phyloP scores from a whole-genome alignment of 2,329 filamentous ascomycete genomes.

The Cercospora sesami region DNA sequence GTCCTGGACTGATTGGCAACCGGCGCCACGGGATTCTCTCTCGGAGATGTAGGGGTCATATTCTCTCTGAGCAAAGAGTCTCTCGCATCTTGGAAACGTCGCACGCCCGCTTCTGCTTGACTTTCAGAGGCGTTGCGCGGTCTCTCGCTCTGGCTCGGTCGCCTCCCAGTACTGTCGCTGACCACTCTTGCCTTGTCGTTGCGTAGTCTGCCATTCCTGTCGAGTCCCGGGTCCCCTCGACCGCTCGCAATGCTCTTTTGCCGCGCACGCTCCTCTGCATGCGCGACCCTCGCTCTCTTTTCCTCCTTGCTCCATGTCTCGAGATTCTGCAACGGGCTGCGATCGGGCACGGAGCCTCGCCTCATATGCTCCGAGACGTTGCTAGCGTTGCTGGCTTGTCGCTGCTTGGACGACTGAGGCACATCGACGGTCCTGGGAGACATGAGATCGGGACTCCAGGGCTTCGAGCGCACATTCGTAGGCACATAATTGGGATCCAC shows the following conservation, averaged over 20 bases:
- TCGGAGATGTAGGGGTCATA: constrained; percentile 15
- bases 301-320: constrained; percentile 96
- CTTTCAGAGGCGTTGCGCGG: constrained; percentile 15
- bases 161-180: constrained; percentile 29
- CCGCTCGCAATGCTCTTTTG: constrained; percentile 47
- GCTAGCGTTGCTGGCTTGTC: constrained; percentile 29
- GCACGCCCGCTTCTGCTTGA: constrained; percentile 19
- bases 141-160: constrained; percentile 19
- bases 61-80: constrained; percentile 24
- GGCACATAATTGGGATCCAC: constrained; percentile 34
- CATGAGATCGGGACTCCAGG: constrained; percentile 35
- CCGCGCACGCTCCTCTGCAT: constrained; percentile 72
- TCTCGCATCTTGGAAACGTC: constrained; percentile 25
- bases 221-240: constrained; percentile 20
- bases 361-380: constrained; percentile 30
- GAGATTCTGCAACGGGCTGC: constrained; percentile 89
- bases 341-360: constrained; percentile 68
- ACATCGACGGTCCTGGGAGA: constrained; percentile 22
- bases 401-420: constrained; percentile 20
- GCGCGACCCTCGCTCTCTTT: constrained; percentile 79
- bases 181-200: constrained; percentile 32
- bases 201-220: constrained; percentile 27
- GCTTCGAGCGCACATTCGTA: constrained; percentile 32
- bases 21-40: constrained; percentile 1
- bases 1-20: constrained; percentile 19